phyloP scores from a whole-genome alignment of 139 green algal species.

The Chlorella vulgaris region DNA sequence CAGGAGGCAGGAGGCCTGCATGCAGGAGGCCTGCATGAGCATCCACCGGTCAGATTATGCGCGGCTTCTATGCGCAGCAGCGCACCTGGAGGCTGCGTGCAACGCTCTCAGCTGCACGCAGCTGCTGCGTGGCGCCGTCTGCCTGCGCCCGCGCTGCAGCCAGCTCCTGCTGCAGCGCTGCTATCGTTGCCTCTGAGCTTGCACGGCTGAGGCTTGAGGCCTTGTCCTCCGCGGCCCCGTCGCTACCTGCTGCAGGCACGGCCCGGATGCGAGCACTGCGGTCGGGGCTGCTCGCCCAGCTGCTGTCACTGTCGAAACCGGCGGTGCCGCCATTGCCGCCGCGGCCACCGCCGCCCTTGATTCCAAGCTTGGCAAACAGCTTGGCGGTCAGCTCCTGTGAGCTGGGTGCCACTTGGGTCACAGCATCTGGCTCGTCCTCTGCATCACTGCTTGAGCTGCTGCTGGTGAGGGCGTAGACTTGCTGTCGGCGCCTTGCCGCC shows the following conservation, averaged over 20 bases:
- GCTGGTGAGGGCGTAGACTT: conserved; percentile 5
- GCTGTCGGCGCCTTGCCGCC: not conserved
- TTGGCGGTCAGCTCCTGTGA: conserved; percentile 15
- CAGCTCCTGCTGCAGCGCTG: conserved; percentile 30
- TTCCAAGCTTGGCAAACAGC: conserved; percentile 32
- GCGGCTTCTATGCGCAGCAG: too few species aligned
- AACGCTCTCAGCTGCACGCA: not conserved
- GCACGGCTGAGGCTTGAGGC: not conserved
- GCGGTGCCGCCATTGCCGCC: not conserved
- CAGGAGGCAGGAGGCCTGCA: not conserved
- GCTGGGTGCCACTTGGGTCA: not conserved
- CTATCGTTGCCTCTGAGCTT: not conserved
- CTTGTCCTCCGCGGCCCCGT: not conserved
- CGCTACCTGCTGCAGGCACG: not conserved
- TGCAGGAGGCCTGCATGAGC: not conserved
- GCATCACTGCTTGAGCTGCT: conserved; percentile 9
- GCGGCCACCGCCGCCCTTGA: conserved; percentile 1
- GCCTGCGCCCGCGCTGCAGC: conserved; percentile 27
- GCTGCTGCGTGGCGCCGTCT: conserved; percentile 6
- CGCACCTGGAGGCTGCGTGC: conserved; percentile 5
- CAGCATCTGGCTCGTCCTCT: not conserved
- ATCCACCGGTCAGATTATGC: not conserved
- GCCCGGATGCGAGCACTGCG: not conserved
- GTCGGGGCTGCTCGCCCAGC: conserved; percentile 28
- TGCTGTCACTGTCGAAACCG: conserved; percentile 30